Evolutionary conservation across 495 filamentous ascomycete genomes (phyloP).

Genomic region (Tuber borchii): DNA sequence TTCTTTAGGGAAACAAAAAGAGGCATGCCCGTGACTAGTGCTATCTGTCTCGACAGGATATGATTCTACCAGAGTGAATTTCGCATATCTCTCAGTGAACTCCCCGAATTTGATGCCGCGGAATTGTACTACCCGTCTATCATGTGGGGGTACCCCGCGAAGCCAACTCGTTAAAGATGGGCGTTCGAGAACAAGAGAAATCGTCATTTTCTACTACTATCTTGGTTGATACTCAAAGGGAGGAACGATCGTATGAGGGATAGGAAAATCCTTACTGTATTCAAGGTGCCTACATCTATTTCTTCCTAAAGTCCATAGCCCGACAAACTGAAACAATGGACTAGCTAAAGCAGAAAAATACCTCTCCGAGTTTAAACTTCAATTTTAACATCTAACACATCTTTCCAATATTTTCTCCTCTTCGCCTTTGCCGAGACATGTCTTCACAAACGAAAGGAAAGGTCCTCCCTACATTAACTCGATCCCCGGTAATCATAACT

Average conservation of each 20-base stretch:
- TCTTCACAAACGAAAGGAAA: neutral
- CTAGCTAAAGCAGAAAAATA: neutral
- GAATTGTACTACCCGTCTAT: neutral
- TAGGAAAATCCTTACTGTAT: neutral
- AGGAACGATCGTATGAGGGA: neutral
- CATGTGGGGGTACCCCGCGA: neutral
- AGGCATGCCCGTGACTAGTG: neutral
- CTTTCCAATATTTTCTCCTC: neutral
- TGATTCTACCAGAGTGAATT: neutral
- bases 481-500: neutral
- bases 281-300: neutral
- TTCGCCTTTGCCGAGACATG: neutral
- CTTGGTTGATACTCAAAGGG: neutral
- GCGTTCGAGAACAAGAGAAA: neutral
- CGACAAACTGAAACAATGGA: neutral
- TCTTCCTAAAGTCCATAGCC: neutral
- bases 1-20: neutral
- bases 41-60: neutral
- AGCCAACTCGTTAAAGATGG: neutral
- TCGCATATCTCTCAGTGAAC: neutral
- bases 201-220: neutral
- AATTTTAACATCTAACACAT: neutral
- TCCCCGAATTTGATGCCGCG: neutral
- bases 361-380: neutral
- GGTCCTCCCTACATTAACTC: neutral